phyloP scores from a whole-genome alignment of 2,329 filamentous ascomycete species.

The Fulvia fulva region DNA sequence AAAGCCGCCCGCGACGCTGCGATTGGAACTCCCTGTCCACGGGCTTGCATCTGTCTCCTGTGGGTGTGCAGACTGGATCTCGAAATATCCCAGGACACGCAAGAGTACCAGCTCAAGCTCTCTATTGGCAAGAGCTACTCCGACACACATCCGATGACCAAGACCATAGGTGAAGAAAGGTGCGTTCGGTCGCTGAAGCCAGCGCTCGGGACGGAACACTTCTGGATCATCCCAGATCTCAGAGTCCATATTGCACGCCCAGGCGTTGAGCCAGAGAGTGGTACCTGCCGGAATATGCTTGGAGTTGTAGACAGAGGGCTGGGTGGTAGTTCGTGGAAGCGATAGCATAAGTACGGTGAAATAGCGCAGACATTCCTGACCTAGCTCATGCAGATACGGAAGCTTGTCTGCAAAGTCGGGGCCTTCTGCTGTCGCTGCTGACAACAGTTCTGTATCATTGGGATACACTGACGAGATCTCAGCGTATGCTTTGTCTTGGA shows the following conservation, averaged over 20 bases:
- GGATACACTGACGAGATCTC: no score
- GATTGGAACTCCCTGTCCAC: constrained; percentile 51
- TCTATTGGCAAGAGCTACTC: constrained; percentile 59
- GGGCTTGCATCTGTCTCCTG: constrained; percentile 31
- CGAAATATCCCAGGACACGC: constrained; percentile 59
- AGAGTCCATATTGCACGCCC: constrained; percentile 62
- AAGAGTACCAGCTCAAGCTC: constrained; percentile 64
- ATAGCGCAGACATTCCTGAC: no score
- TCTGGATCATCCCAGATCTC: constrained; percentile 45
- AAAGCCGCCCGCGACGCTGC: constrained; percentile 57
- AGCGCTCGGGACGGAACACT: constrained; percentile 58
- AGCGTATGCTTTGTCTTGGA: no score
- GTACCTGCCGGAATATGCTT: constrained; percentile 59
- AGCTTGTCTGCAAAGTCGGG: no score
- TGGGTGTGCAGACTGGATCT: constrained; percentile 36
- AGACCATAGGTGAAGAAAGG: constrained; percentile 63
- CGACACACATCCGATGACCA: constrained; percentile 66
- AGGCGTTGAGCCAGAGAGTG: constrained; percentile 63
- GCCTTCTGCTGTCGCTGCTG: no score
- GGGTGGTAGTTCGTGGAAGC: no score
- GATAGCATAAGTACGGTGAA: no score
- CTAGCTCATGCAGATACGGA: no score
- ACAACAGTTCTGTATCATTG: no score
- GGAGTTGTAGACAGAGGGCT: constrained; percentile 45
- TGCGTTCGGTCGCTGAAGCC: constrained; percentile 59